These are phyloP conservation scores for Exophiala viscosa DNA, from an alignment of 2,329 filamentous ascomycete species.

Conservation along the genomic window DNA sequence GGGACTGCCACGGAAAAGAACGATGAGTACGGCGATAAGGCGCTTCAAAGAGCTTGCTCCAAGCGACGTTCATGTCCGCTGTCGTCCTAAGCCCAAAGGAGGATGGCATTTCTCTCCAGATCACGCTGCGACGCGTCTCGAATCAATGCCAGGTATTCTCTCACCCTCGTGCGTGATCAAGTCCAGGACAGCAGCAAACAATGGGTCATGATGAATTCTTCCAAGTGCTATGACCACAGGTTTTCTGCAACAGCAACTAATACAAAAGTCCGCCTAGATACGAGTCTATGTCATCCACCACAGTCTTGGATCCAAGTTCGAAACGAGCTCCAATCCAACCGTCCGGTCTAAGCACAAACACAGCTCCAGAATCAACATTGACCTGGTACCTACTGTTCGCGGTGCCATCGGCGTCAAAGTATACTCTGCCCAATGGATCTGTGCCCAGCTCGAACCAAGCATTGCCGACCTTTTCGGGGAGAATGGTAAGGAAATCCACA, in stretches of 20 bases:
- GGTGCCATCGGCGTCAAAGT: conserved; percentile 33
- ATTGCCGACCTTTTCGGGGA: conserved; percentile 33
- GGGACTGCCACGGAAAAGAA: not conserved
- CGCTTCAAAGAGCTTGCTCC: not conserved
- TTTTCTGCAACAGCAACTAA: too few species aligned
- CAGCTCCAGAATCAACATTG: conserved; percentile 16
- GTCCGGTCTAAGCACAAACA: conserved; percentile 25
- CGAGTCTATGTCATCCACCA: conserved; percentile 13
- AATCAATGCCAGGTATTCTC: too few species aligned
- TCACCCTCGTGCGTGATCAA: too few species aligned
- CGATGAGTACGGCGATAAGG: not conserved
- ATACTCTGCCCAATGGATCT: conserved; percentile 34
- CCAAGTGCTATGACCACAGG: too few species aligned
- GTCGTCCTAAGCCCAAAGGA: too few species aligned
- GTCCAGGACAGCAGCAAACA: too few species aligned
- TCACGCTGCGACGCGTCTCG: too few species aligned
- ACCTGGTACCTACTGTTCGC: conserved; percentile 35
- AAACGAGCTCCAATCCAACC: conserved; percentile 25
- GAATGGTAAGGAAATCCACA: conserved; percentile 30
- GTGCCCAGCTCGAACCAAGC: conserved; percentile 36
- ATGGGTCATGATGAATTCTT: too few species aligned
- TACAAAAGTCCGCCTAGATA: conserved; percentile 20
- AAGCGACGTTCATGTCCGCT: not conserved
- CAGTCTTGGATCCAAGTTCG: conserved; percentile 6
- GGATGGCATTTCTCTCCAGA: too few species aligned